A percentile compares a stretch with the other conserved stretches of the same genome.
phyloP scores from a whole-genome alignment of 2,329 filamentous ascomycete species.

The Zarea fungicola region DNA sequence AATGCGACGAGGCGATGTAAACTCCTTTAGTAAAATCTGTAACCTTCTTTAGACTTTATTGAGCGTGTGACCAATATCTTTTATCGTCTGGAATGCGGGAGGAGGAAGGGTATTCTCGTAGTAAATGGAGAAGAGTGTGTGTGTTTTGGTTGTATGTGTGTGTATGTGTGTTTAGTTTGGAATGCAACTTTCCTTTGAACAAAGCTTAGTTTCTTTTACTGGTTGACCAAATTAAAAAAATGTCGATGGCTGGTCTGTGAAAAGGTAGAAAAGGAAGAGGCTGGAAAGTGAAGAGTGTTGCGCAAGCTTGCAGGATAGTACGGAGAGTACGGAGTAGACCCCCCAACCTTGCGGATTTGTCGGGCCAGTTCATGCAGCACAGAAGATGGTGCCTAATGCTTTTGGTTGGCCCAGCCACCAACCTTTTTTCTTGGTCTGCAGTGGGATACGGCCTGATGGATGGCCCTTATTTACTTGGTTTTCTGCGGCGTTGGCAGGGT shows the following conservation, averaged over 20 bases:
- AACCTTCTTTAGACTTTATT: constrained; percentile 3
- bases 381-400: constrained; percentile 9
- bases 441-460: no score
- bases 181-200: constrained; percentile 13
- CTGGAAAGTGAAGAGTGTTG: background rate
- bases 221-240: constrained; percentile 1
- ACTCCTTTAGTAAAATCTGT: background rate
- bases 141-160: constrained; percentile 1
- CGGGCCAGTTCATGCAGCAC: background rate
- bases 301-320: no score
- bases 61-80: background rate
- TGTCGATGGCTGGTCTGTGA: constrained; percentile 8
- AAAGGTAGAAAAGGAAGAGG: background rate
- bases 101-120: background rate
- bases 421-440: no score
- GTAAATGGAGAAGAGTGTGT: background rate
- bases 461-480: constrained; percentile 22
- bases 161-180: constrained; percentile 2
- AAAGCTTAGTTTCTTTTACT: background rate
- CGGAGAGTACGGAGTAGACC: background rate
- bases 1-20: background rate
- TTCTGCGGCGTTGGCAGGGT: constrained; percentile 20
- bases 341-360: constrained; percentile 11
- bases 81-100: constrained; percentile 3
- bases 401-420: constrained; percentile 28